phyloP scores from a whole-genome alignment of 169 alveolate species.

The Plasmodium gonderi region DNA sequence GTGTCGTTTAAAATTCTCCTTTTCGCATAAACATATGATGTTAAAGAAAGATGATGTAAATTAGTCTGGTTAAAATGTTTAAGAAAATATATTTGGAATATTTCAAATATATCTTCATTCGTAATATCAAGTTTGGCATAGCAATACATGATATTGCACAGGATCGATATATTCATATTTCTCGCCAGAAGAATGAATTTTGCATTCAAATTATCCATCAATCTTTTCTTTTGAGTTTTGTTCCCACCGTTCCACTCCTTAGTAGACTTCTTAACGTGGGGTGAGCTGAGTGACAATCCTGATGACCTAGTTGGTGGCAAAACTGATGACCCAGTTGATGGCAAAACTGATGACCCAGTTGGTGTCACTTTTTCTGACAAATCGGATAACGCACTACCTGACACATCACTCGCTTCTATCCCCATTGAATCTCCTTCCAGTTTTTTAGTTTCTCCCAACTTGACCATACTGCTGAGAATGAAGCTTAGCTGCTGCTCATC shows the following conservation, averaged over 20 bases:
- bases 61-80: conserved; percentile 18
- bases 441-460: too few species aligned
- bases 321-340: background rate
- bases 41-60: conserved; percentile 31
- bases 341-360: background rate
- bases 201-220: conserved; percentile 9
- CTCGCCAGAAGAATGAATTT: conserved; percentile 43
- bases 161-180: conserved; percentile 58
- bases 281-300: too few species aligned
- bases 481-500: conserved; percentile 68
- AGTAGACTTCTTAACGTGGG: too few species aligned
- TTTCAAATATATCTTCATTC: conserved; percentile 27
- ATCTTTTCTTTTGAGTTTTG: background rate
- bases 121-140: conserved; percentile 20
- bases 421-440: too few species aligned
- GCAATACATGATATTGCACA: conserved; percentile 46
- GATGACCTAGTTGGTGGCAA: too few species aligned
- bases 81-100: conserved; percentile 50
- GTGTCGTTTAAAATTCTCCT: conserved; percentile 18
- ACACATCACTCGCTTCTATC: background rate
- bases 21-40: conserved; percentile 37
- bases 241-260: background rate
- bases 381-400: background rate
- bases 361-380: background rate
- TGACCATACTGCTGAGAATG: conserved; percentile 37